phyloP scores from a whole-genome alignment of 1,284 basidiomycete genomes.

The Earliella scabrosa region DNA sequence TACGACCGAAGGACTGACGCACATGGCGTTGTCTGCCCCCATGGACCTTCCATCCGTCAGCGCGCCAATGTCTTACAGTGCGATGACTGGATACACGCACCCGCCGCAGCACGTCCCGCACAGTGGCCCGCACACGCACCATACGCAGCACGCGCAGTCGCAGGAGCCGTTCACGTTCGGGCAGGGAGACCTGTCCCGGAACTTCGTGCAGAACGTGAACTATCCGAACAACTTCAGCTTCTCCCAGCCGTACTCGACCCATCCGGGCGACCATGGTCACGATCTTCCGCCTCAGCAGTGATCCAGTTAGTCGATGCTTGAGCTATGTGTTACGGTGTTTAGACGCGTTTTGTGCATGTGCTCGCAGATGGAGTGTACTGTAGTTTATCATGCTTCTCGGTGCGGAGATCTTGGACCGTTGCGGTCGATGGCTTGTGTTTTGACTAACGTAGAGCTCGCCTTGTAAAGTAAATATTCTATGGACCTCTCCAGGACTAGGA shows the following conservation, averaged over 20 bases:
- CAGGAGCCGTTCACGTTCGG: slow-evolving; percentile 36
- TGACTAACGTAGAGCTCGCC: too few species aligned
- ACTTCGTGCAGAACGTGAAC: slow-evolving; percentile 24
- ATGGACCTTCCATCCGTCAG: slow-evolving; percentile 25
- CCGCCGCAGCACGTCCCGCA: slow-evolving; percentile 1
- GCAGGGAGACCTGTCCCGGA: slow-evolving; percentile 27
- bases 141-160: not conserved
- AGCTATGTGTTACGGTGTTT: too few species aligned
- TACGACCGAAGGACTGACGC: slow-evolving; percentile 19
- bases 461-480: too few species aligned
- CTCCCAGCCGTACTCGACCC: not conserved
- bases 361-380: too few species aligned
- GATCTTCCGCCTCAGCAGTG: not conserved
- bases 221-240: slow-evolving; percentile 20
- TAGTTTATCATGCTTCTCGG: too few species aligned
- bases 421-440: too few species aligned
- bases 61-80: slow-evolving; percentile 20
- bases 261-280: slow-evolving; percentile 2
- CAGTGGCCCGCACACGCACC: not conserved
- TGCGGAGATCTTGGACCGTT: too few species aligned
- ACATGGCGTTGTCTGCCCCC: slow-evolving; percentile 18
- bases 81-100: slow-evolving; percentile 13
- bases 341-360: too few species aligned
- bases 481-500: too few species aligned
- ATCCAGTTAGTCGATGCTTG: too few species aligned